Base-by-base conservation (phyloP, 306 rosid species). In the Hippophae rhamnoides region DNA sequence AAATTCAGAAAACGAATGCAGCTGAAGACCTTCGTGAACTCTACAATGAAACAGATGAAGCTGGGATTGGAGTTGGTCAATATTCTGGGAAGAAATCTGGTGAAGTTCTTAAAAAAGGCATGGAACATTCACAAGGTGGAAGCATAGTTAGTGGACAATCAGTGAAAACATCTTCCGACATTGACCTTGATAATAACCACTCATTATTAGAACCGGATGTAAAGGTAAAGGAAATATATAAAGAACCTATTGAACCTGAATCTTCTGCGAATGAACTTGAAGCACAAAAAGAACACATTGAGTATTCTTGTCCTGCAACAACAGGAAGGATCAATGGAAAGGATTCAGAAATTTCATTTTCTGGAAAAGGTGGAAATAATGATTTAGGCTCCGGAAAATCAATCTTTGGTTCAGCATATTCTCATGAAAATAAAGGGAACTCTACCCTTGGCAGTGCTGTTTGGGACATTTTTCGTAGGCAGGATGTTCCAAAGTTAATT, bases 401-500 rank as follows among this genome's bases (percentile, higher is more conserved):
- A 47, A 79, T 60, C 61, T 67, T 60, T 43, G 54, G 55, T 23
- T 11, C 13, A 31, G 47, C 43, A 58, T 64, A 64, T 69, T 76
- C 78, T 53, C 42, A 64, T 10, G 63, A 74, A 61, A 63, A 56
- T 65, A 62, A 57, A 45, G 76, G 57, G 47, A 65, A 74, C 44
- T 57, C 40, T 63, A 69, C 46, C 61, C 64, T 56, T 41, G 80
- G 89, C 47, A 86, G 85, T 40, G 89, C 94, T 69, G 83, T 86
- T 69, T 80, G 94, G 89, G 94, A 86, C 61, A 86, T 80, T 63
- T 86, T 86, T 62, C 86, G 94, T 10, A 66, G 81, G 64, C 78
- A 85, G 76, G 94, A 85, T 47, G 86, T 78, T 46, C 84, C 94
- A 10, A 85, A 82, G 73, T 58, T 82, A 71, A 70, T 61, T 48